A percentile compares a stretch with the other conserved stretches of the same genome.
Conservation (phyloP, 139 green algal genomes). For the Chlorella sp. region DNA sequence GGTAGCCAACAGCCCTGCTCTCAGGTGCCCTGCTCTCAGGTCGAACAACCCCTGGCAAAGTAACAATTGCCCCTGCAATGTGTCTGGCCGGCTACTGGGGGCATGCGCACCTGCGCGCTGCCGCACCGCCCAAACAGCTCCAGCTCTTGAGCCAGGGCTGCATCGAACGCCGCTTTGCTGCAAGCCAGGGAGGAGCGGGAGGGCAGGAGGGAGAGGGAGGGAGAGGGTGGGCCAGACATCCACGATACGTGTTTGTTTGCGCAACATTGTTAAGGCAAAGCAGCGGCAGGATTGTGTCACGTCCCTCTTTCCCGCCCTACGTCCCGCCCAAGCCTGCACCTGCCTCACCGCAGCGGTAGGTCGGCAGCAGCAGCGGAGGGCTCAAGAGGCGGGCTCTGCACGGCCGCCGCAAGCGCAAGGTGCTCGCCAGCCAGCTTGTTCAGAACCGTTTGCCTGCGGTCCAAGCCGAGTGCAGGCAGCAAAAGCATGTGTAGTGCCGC, state of each 20-base stretch:
- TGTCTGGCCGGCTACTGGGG: no score
- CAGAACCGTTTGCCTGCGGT: conserved; percentile 15
- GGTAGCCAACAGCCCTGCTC: no score
- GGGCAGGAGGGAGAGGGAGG: no score
- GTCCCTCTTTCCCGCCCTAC: no score
- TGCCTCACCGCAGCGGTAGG: background rate
- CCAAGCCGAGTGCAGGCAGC: background rate
- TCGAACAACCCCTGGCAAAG: no score
- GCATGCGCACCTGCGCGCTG: background rate
- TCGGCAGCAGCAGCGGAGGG: background rate
- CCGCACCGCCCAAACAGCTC: background rate
- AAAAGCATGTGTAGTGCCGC: background rate
- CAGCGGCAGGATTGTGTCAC: no score
- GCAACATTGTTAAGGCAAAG: no score
- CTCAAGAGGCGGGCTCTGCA: background rate
- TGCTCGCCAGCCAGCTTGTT: conserved; percentile 26
- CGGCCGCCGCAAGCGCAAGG: background rate
- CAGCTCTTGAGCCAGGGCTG: background rate
- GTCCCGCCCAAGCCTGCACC: no score
- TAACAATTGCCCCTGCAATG: no score
- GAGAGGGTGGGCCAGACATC: no score
- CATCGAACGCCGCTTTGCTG: conserved; percentile 2
- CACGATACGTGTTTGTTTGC: no score
- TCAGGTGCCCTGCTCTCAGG: no score
- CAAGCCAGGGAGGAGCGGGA: background rate